Conservation (phyloP, 2,329 filamentous ascomycete species). For the Aspergillus brunneoviolaceus region DNA sequence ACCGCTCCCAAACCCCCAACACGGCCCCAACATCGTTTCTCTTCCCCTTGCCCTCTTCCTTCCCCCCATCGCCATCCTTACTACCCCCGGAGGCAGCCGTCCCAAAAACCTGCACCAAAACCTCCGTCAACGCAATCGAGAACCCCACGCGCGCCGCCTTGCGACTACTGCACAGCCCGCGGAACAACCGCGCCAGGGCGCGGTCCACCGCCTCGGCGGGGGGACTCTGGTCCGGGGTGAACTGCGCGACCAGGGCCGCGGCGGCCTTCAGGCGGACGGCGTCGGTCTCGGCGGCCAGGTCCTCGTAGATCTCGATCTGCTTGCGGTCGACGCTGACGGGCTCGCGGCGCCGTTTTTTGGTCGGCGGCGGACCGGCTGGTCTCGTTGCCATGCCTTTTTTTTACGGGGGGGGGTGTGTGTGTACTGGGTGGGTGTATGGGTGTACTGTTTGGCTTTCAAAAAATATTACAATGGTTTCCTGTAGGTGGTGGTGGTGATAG, state of each 20-base stretch:
- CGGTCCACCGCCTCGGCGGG: conserved; percentile 44
- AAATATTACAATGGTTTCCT: too few species aligned
- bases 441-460: too few species aligned
- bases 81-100: conserved; percentile 22
- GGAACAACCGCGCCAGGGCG: conserved; percentile 66
- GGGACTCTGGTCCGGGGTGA: conserved; percentile 42
- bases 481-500: too few species aligned
- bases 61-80: too few species aligned
- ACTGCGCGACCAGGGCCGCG: conserved; percentile 44
- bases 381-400: conserved; percentile 24
- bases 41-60: conserved; percentile 19
- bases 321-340: conserved; percentile 44
- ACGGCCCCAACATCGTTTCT: conserved; percentile 42
- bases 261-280: conserved; percentile 49
- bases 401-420: too few species aligned
- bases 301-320: conserved; percentile 51
- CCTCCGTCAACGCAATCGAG: conserved; percentile 81
- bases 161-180: conserved; percentile 83
- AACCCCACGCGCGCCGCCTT: conserved; percentile 88
- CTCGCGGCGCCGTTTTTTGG: conserved; percentile 44
- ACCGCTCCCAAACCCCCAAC: conserved; percentile 53
- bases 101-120: conserved; percentile 68
- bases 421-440: background rate
- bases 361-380: background rate
- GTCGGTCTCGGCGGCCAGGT: conserved; percentile 49